Conservation (phyloP, 116 monocot genomes). For the Cymodocea nodosa region DNA sequence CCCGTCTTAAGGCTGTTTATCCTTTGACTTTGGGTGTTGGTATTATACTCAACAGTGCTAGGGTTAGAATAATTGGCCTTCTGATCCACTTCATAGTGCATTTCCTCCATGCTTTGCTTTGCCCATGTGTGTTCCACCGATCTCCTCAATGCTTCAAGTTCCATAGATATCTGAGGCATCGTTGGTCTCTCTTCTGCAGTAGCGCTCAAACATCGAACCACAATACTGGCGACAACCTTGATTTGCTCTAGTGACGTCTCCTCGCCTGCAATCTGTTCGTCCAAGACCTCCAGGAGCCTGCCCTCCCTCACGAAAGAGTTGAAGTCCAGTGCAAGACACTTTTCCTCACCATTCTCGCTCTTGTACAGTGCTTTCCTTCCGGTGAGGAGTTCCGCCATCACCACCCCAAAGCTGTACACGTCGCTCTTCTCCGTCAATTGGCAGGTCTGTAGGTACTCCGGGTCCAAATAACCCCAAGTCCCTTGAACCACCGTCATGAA, state of each 20-base stretch:
- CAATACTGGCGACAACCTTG: slow-evolving; percentile 10
- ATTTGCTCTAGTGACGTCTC: slow-evolving; percentile 10
- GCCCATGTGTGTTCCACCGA: slow-evolving; percentile 5
- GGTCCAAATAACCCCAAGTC: slow-evolving; percentile 43
- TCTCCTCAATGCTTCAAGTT: neutral
- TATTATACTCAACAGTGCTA: neutral
- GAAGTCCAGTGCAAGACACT: slow-evolving; percentile 11
- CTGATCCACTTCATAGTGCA: neutral
- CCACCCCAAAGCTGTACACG: slow-evolving; percentile 44
- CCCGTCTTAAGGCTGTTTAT: too few species aligned
- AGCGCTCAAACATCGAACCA: slow-evolving; percentile 14
- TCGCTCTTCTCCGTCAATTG: slow-evolving; percentile 30
- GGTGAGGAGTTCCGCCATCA: slow-evolving; percentile 31
- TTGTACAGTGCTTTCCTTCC: slow-evolving; percentile 14
- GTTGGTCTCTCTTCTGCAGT: slow-evolving; percentile 19
- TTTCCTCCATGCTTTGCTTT: neutral
- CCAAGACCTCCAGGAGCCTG: slow-evolving; percentile 13
- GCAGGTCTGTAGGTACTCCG: slow-evolving; percentile 36
- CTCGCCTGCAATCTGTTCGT: slow-evolving; percentile 5
- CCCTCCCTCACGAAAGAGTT: slow-evolving; percentile 4
- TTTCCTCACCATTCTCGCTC: slow-evolving; percentile 11
- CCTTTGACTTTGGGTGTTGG: too few species aligned
- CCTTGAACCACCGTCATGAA: slow-evolving; percentile 35
- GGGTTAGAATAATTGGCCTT: neutral
- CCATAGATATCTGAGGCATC: slow-evolving; percentile 17